These are phyloP conservation scores for Fusarium sp. DNA, from an alignment of 2,329 filamentous ascomycete genomes.

Conservation along the genomic window DNA sequence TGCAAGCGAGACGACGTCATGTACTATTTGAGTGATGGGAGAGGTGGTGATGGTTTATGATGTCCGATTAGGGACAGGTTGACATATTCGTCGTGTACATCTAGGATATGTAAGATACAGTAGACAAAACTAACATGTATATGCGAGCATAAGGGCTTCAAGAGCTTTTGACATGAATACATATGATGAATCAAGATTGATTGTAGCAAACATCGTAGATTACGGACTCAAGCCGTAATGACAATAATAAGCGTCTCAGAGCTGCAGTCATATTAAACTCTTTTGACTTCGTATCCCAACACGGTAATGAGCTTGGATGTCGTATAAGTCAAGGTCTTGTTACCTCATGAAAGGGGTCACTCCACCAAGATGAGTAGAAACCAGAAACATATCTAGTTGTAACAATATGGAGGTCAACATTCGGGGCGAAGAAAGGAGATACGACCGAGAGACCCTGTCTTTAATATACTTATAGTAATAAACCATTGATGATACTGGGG, in stretches of 20 bases:
- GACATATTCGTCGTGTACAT: slow-evolving; percentile 36
- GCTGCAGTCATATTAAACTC: neutral
- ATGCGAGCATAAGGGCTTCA: neutral
- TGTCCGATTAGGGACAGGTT: neutral
- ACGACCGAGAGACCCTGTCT: slow-evolving; percentile 22
- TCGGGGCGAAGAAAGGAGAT: slow-evolving; percentile 9
- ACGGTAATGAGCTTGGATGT: neutral
- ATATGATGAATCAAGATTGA: neutral
- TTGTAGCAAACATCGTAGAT: neutral
- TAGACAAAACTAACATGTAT: slow-evolving; percentile 19
- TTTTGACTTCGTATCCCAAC: neutral
- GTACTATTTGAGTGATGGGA: slow-evolving; percentile 19
- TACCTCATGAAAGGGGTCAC: neutral
- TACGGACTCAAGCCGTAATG: neutral
- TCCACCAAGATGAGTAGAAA: slow-evolving; percentile 1
- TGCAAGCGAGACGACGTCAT: slow-evolving; percentile 6
- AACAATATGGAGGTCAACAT: neutral
- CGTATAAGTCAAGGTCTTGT: slow-evolving; percentile 6
- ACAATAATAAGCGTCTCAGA: too few species aligned
- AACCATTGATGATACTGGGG: slow-evolving; percentile 22
- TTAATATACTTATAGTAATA: slow-evolving; percentile 4
- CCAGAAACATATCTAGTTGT: neutral
- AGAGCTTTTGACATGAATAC: neutral
- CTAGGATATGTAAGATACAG: slow-evolving; percentile 41
- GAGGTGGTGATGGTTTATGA: neutral